Conservation (phyloP, 1,284 basidiomycete species). For the Caloboletus inedulis region DNA sequence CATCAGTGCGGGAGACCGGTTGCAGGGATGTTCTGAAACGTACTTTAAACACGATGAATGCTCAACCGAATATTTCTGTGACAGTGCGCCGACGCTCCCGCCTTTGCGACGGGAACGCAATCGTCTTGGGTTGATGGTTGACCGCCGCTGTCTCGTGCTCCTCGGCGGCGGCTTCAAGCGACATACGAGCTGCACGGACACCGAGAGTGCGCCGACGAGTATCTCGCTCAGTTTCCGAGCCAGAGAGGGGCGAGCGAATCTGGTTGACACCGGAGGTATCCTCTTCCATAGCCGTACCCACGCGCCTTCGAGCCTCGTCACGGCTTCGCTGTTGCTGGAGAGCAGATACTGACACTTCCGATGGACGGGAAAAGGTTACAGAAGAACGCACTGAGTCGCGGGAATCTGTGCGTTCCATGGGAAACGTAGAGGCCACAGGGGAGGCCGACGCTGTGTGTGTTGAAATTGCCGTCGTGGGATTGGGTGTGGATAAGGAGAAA, state of each 20-base stretch:
- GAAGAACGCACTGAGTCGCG: slow-evolving; percentile 40
- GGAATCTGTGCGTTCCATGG: slow-evolving; percentile 45
- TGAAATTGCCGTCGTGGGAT: slow-evolving; percentile 68
- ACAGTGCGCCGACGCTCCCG: slow-evolving; percentile 48
- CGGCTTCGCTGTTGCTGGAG: slow-evolving; percentile 51
- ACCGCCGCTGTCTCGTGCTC: slow-evolving; percentile 32
- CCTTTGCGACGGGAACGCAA: slow-evolving; percentile 35
- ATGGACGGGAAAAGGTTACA: slow-evolving; percentile 62
- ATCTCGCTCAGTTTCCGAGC: slow-evolving; percentile 54
- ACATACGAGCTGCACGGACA: slow-evolving; percentile 39
- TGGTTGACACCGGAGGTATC: slow-evolving; percentile 26
- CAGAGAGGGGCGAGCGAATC: slow-evolving; percentile 39
- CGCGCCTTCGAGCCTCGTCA: slow-evolving; percentile 40
- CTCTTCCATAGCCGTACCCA: slow-evolving; percentile 31
- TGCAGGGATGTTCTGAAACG: background rate
- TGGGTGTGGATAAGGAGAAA: slow-evolving; percentile 49
- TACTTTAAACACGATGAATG: slow-evolving; percentile 19
- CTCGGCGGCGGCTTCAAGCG: slow-evolving; percentile 39
- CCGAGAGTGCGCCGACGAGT: slow-evolving; percentile 43
- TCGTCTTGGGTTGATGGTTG: slow-evolving; percentile 34
- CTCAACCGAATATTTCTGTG: slow-evolving; percentile 45
- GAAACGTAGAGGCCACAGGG: slow-evolving; percentile 38
- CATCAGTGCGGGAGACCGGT: background rate
- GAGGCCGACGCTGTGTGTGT: slow-evolving; percentile 56
- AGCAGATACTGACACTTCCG: slow-evolving; percentile 52